Conservation (phyloP, 495 filamentous ascomycete species). For the Penicillium taxi region DNA sequence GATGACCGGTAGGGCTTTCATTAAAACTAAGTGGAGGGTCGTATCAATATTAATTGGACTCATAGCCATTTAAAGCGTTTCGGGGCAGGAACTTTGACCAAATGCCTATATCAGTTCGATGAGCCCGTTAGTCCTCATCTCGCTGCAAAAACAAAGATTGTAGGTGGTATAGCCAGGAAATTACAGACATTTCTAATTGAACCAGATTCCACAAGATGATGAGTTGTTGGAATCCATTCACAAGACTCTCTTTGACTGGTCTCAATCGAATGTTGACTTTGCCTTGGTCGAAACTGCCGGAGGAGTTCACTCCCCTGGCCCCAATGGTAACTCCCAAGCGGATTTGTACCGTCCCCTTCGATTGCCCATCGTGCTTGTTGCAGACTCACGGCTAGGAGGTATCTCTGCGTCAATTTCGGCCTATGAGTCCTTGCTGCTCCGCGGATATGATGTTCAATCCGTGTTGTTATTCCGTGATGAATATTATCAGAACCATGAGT, state of each 20-base stretch:
- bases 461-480: conserved; percentile 56
- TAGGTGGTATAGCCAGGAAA: conserved; percentile 5
- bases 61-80: conserved; percentile 51
- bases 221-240: conserved; percentile 40
- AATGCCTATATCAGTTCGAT: conserved; percentile 60
- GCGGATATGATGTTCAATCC: conserved; percentile 65
- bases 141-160: conserved; percentile 43
- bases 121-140: conserved; percentile 68
- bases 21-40: not conserved
- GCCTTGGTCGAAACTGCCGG: conserved; percentile 70
- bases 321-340: conserved; percentile 65
- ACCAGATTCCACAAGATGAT: conserved; percentile 39
- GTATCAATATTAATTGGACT: not conserved
- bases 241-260: conserved; percentile 37
- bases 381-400: conserved; percentile 62
- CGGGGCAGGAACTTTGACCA: conserved; percentile 43
- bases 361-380: conserved; percentile 63
- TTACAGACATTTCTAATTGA: conserved; percentile 3
- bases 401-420: conserved; percentile 69
- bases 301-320: conserved; percentile 65
- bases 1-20: conserved; percentile 52
- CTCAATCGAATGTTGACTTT: conserved; percentile 27
- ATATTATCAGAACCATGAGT: conserved; percentile 56
- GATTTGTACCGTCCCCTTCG: conserved; percentile 65
- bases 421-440: conserved; percentile 61